Evolutionary conservation across 2,329 filamentous ascomycete species (phyloP).

Genomic region (Chrysosporium queenslandicum): DNA sequence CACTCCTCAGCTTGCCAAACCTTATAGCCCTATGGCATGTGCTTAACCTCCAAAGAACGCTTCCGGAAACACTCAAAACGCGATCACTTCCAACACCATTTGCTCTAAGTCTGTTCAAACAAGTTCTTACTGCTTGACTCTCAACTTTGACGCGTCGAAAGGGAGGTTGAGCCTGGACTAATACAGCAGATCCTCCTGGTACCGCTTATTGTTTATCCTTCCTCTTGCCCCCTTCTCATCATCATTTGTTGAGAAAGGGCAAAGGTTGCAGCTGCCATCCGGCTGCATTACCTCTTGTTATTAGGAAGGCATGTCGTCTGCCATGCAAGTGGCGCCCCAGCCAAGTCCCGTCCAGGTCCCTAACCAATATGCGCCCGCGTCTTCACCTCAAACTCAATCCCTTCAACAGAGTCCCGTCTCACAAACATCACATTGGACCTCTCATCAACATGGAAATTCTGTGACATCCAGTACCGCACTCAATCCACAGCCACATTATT

Average conservation of each 20-base stretch:
- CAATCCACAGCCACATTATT: conserved; percentile 23
- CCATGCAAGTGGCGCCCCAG: conserved; percentile 52
- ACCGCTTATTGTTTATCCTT: no score
- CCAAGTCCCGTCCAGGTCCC: conserved; percentile 42
- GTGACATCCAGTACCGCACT: conserved; percentile 18
- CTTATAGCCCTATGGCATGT: not conserved
- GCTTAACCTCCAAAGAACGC: not conserved
- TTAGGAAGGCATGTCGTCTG: conserved; percentile 50
- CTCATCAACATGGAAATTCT: conserved; percentile 17
- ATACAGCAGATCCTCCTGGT: no score
- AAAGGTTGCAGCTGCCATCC: conserved; percentile 6
- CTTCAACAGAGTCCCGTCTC: conserved; percentile 44
- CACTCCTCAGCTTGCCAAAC: not conserved
- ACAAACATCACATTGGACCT: conserved; percentile 26
- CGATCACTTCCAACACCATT: not conserved
- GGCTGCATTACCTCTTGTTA: conserved; percentile 16
- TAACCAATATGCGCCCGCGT: conserved; percentile 36
- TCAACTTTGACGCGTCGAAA: not conserved
- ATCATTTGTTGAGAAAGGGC: not conserved
- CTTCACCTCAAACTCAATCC: conserved; percentile 43
- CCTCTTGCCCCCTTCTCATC: not conserved
- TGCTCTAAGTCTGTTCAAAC: not conserved
- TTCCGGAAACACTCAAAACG: not conserved
- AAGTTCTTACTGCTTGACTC: not conserved
- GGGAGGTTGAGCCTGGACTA: not conserved